Percentiles rank a stretch among this genome's conserved stretches.
phyloP scores from a whole-genome alignment of 805 yeast species.

The Monosporozyma aquatica region DNA sequence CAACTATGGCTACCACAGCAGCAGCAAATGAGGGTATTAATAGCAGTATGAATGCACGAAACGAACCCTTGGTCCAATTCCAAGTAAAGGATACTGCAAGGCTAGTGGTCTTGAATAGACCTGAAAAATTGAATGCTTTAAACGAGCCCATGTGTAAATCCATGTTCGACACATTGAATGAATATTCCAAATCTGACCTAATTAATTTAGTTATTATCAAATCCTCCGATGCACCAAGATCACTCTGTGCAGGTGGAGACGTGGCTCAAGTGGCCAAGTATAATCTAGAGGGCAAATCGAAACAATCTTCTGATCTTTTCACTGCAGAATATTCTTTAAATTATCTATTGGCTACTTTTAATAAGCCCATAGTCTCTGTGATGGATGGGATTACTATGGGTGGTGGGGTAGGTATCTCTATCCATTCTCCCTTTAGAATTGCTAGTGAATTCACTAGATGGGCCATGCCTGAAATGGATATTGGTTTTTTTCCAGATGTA shows the following conservation, averaged over 20 bases:
- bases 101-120: slow-evolving; percentile 67
- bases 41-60: background rate
- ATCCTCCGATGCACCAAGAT: slow-evolving; percentile 41
- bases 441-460: slow-evolving; percentile 86
- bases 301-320: slow-evolving; percentile 56
- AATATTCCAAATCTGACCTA: slow-evolving; percentile 61
- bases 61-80: slow-evolving; percentile 15
- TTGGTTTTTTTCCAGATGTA: slow-evolving; percentile 94
- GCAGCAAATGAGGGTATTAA: too few relatives aligned
- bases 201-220: slow-evolving; percentile 61
- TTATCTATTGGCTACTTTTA: slow-evolving; percentile 68
- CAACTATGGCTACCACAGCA: background rate
- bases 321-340: slow-evolving; percentile 73
- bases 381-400: slow-evolving; percentile 96
- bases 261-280: slow-evolving; percentile 68
- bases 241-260: slow-evolving; percentile 96
- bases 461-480: slow-evolving; percentile 98
- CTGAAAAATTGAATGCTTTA: slow-evolving; percentile 76
- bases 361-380: slow-evolving; percentile 77
- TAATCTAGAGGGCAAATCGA: slow-evolving; percentile 40
- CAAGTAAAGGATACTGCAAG: slow-evolving; percentile 44
- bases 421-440: slow-evolving; percentile 85
- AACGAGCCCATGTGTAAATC: slow-evolving; percentile 64
- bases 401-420: slow-evolving; percentile 89
- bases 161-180: slow-evolving; percentile 64